phyloP scores from a whole-genome alignment of 2,329 filamentous ascomycete species.

The Cercospora citrullina region DNA sequence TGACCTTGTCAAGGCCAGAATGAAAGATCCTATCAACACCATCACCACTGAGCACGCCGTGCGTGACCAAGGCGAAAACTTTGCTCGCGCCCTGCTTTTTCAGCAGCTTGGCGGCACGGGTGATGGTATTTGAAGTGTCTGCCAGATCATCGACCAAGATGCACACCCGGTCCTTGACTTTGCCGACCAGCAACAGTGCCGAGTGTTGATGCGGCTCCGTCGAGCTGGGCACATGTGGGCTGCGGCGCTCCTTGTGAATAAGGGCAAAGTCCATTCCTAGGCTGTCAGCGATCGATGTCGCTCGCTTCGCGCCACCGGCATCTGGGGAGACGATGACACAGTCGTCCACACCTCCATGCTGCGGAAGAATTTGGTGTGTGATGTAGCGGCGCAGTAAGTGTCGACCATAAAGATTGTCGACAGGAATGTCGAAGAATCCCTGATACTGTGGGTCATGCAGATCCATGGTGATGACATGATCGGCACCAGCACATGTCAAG shows the following conservation, averaged over 20 bases:
- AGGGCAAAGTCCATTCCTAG: constrained; percentile 94
- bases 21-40: constrained; percentile 93
- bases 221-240: constrained; percentile 54
- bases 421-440: constrained; percentile 97
- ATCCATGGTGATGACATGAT: constrained; percentile 98
- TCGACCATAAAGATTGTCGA: constrained; percentile 93
- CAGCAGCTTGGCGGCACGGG: constrained; percentile 89
- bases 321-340: constrained; percentile 90
- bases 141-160: constrained; percentile 93
- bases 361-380: constrained; percentile 79
- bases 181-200: constrained; percentile 91
- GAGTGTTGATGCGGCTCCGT: constrained; percentile 42
- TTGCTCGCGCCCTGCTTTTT: constrained; percentile 88
- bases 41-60: constrained; percentile 92
- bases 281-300: constrained; percentile 90
- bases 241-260: constrained; percentile 94
- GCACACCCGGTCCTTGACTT: constrained; percentile 76
- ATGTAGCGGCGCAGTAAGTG: constrained; percentile 69
- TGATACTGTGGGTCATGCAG: constrained; percentile 96
- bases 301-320: constrained; percentile 92
- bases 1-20: constrained; percentile 85
- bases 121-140: constrained; percentile 97
- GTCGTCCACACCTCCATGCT: constrained; percentile 57
- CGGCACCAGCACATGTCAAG: constrained; percentile 89
- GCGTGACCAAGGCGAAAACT: constrained; percentile 89